phyloP scores from a whole-genome alignment of 1,284 basidiomycete genomes.

The Fomitopsis pinicola region DNA sequence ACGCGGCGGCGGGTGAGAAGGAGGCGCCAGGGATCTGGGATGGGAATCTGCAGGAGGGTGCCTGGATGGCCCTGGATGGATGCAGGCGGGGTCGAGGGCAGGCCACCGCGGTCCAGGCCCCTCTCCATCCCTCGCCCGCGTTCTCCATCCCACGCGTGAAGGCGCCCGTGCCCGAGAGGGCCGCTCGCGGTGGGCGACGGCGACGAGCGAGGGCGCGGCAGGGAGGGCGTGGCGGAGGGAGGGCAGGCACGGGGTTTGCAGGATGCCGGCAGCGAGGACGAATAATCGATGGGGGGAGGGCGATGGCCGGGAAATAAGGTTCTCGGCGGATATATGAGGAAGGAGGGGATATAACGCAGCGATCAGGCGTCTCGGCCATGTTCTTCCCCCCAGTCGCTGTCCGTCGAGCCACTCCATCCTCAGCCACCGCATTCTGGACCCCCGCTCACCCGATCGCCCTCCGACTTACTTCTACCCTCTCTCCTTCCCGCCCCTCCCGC shows the following conservation, averaged over 20 bases:
- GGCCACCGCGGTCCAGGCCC: not conserved
- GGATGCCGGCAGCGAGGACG: not conserved
- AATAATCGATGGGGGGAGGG: not conserved
- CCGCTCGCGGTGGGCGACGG: not conserved
- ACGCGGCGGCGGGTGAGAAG: not conserved
- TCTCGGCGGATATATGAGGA: constrained; percentile 1
- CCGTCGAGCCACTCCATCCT: not conserved
- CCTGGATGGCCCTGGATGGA: not conserved
- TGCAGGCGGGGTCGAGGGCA: not conserved
- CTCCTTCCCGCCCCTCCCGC: no score
- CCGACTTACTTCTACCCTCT: not conserved
- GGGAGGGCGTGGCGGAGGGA: not conserved
- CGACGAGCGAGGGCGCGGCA: not conserved
- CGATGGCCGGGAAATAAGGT: constrained; percentile 3
- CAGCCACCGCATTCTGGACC: not conserved
- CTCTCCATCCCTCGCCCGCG: no score
- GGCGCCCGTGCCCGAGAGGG: not conserved
- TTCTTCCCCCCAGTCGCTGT: not conserved
- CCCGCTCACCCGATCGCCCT: not conserved
- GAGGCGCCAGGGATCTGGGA: not conserved
- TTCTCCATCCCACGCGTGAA: no score
- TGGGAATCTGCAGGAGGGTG: not conserved
- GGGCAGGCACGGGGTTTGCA: not conserved
- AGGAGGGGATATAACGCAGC: not conserved
- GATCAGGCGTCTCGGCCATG: not conserved